Evolutionary conservation across 1,284 basidiomycete species (phyloP), one percentile per base, ranked within the genome.

Genomic region (Volvariella surrecta): DNA sequence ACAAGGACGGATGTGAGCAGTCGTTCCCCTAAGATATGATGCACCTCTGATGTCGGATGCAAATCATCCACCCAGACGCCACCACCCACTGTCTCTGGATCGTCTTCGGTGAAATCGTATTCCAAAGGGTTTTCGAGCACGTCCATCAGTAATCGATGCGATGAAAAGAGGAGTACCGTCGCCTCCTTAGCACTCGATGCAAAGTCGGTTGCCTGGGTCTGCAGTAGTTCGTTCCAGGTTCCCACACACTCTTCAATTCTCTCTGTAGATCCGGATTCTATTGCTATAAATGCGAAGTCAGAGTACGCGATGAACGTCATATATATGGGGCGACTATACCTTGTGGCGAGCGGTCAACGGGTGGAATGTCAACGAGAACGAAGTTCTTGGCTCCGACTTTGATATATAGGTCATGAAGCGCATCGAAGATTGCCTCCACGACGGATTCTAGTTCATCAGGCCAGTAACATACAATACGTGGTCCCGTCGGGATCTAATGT

Each of bases 21-120:
- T n/a, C n/a, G n/a, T n/a, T 58, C 47, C 10, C 55, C 52, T 30
- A 60, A 20, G 4, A 65, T 53, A 16, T 48, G 44, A 38, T 67
- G 65, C 17, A 65, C 58, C 1, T 49, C 53, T 0, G 41, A 40
- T 4, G 63, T 61, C 34, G 61, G 40, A 45, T 68, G 66, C 43
- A 68, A 44, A 16, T 54, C 50, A 44, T 68, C 66, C 18, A 34
- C 35, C 66, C 66, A 68, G 32, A 68, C 59, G 1, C 44, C 50
- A 1, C 58, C 58, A 13, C 54, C 60, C 42, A 58, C 60, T 1
- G 40, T 35, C 3, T 17, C 31, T 3, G 44, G 40, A 43, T 61
- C 62, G 32, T 56, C 55, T 38, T 60, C 56, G 4, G 19, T 32
- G 39, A 64, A 60, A 15, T 53, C 59, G 17, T 54, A 57, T 20